A percentile compares a stretch with the other conserved stretches of the same genome.
phyloP scores from a whole-genome alignment of 176 grass and related monocot species.

The Poa pratensis region DNA sequence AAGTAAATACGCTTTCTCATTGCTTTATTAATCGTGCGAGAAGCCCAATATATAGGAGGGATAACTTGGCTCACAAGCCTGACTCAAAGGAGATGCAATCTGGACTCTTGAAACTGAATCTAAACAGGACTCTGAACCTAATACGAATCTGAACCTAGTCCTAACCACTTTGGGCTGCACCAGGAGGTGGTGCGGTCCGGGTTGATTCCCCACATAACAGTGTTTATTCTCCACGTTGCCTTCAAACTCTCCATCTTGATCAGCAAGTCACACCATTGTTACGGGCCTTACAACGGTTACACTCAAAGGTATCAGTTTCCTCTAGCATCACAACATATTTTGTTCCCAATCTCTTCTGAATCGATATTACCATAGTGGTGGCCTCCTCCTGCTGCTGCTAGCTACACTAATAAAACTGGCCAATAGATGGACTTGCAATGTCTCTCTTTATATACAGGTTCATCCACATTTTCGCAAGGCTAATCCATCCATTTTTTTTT shows the following conservation, averaged over 20 bases:
- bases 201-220: too few relatives aligned
- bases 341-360: background rate
- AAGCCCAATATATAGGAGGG: too few relatives aligned
- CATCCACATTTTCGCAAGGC: background rate
- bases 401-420: background rate
- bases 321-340: background rate
- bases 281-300: too few relatives aligned
- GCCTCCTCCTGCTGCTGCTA: background rate
- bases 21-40: too few relatives aligned
- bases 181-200: too few relatives aligned
- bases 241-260: background rate
- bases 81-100: too few relatives aligned
- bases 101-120: too few relatives aligned
- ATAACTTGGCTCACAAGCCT: too few relatives aligned
- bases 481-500: background rate
- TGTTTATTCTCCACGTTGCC: background rate
- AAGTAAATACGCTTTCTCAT: too few relatives aligned
- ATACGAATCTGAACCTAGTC: too few relatives aligned
- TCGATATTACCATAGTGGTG: background rate
- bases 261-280: background rate
- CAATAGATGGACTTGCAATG: background rate
- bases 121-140: too few relatives aligned
- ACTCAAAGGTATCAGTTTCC: background rate
- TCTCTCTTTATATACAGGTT: background rate
- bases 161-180: too few relatives aligned